phyloP scores from a whole-genome alignment of 2,329 filamentous ascomycete genomes.

The Talaromyces sp. region DNA sequence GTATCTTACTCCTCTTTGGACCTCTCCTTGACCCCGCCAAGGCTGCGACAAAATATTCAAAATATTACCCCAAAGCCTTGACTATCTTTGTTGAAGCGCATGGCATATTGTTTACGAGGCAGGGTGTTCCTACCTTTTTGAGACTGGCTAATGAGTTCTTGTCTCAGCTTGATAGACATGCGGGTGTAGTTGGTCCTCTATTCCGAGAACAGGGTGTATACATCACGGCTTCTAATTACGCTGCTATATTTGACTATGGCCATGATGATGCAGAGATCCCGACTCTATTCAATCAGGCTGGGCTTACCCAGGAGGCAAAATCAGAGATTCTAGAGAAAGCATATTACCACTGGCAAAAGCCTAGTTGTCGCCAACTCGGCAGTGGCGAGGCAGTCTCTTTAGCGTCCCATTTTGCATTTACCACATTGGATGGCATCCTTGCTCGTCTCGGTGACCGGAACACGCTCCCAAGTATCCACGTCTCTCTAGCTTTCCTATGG shows the following conservation, averaged over 20 bases:
- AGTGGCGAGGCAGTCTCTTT: slow-evolving; percentile 32
- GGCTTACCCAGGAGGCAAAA: slow-evolving; percentile 19
- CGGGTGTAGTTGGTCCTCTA: slow-evolving; percentile 46
- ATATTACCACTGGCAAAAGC: slow-evolving; percentile 23
- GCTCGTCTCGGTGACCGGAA: slow-evolving; percentile 51
- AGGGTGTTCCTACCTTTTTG: slow-evolving; percentile 38
- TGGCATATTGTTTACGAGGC: slow-evolving; percentile 46
- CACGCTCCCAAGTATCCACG: slow-evolving; percentile 54
- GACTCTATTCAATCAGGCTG: slow-evolving; percentile 26
- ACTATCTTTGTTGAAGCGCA: slow-evolving; percentile 54
- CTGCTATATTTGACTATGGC: slow-evolving; percentile 56
- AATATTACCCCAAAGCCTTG: slow-evolving; percentile 31
- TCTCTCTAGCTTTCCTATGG: slow-evolving; percentile 54
- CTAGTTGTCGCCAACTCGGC: neutral
- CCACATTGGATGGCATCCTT: slow-evolving; percentile 45
- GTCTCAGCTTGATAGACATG: slow-evolving; percentile 46
- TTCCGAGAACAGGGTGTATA: slow-evolving; percentile 55
- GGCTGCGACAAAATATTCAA: slow-evolving; percentile 30
- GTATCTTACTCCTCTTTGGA: slow-evolving; percentile 54
- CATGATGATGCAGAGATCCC: slow-evolving; percentile 33
- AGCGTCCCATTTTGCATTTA: slow-evolving; percentile 41
- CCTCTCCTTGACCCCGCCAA: slow-evolving; percentile 46
- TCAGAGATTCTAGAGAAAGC: slow-evolving; percentile 23
- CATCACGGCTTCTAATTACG: slow-evolving; percentile 54
- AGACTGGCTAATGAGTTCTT: slow-evolving; percentile 41